Base-by-base conservation (phyloP, 108 stramenopile genomes). In the Skeletonema marinoi region DNA sequence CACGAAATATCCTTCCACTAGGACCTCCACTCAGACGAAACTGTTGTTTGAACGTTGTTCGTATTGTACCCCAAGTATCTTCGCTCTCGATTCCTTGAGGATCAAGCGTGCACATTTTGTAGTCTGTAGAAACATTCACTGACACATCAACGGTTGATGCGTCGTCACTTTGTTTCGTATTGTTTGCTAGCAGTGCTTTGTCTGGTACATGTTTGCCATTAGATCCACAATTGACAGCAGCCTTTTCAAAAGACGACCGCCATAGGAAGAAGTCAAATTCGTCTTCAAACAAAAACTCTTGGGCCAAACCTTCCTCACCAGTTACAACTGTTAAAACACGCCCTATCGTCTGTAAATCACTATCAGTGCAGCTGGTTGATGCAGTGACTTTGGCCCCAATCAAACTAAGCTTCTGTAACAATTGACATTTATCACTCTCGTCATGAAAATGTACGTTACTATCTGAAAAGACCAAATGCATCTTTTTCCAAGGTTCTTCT, bases 51-150 rank as follows among this genome's bases (percentile, higher is more conserved):
- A 95, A 95, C 11, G 87, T 86, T 21, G 93, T 87, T 48, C 84
- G 72, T 25, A 95, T 32, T 29, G 87, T 91, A 2, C 78, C 91
- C 93, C 93, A 95, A 8, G 85, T 90, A 71, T 95, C 93, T 36
- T 75, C 69, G 19, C 41, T 44, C 13, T 88, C 91, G 39, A 85
- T 80, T 42, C 93, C 93, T 64, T 90, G 85, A 7, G 93, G 93
- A 69, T 95, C 92, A 12, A 81, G 62, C 0, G 93, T 92, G 66
- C 88, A 88, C 17, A 91, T 70, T 48, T 95, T 95, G 70, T 92
- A 95, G 41, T 89, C 90, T 9, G 89, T 89, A 1, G 80, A 77
- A 1, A 88, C 91, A 41, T 84, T 75, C 6, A 91, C 88, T 9
- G 79, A 71, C n/a, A 92, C 87, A 54, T 83, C 75, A 13, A 94